Conservation (phyloP, 345 rosid genomes). For the Populus davidiana region DNA sequence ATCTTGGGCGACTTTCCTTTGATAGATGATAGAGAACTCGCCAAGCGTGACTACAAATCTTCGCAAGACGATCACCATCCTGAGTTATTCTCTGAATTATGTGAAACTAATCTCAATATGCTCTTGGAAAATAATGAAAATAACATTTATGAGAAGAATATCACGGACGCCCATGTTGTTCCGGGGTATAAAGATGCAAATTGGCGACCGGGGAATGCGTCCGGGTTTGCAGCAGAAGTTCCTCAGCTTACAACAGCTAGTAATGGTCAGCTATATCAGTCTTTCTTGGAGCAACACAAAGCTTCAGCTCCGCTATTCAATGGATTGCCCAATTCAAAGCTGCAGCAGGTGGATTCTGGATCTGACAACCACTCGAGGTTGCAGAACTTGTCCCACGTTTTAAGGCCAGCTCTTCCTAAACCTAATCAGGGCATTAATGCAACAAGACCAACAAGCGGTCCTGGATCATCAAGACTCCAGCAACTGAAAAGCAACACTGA, state of each 20-base stretch:
- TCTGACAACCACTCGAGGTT: conserved; percentile 8
- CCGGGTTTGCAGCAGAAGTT: neutral
- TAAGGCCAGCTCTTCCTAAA: conserved; percentile 6
- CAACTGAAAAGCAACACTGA: conserved; percentile 7
- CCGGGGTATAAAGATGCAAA: conserved; percentile 3
- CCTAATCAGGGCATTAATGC: conserved; percentile 3
- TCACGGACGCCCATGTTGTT: conserved; percentile 8
- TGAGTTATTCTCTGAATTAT: conserved; percentile 2
- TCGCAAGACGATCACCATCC: neutral
- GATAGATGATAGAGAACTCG: neutral
- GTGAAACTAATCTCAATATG: neutral
- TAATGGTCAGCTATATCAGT: neutral
- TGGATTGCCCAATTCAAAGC: neutral
- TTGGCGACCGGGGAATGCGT: neutral
- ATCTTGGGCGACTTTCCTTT: neutral
- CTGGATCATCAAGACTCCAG: conserved; percentile 6
- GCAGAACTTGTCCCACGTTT: conserved; percentile 28
- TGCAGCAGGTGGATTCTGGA: conserved; percentile 8
- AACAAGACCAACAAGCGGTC: neutral
- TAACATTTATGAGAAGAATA: neutral
- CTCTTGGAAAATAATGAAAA: neutral
- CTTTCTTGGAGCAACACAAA: conserved; percentile 3
- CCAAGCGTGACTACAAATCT: neutral
- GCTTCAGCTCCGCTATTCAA: neutral
- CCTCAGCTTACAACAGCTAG: neutral